A percentile compares a stretch with the other conserved stretches of the same genome.
Conservation (phyloP, 192 early-diverging fungal genomes). For the Cetraspora pellucida region DNA sequence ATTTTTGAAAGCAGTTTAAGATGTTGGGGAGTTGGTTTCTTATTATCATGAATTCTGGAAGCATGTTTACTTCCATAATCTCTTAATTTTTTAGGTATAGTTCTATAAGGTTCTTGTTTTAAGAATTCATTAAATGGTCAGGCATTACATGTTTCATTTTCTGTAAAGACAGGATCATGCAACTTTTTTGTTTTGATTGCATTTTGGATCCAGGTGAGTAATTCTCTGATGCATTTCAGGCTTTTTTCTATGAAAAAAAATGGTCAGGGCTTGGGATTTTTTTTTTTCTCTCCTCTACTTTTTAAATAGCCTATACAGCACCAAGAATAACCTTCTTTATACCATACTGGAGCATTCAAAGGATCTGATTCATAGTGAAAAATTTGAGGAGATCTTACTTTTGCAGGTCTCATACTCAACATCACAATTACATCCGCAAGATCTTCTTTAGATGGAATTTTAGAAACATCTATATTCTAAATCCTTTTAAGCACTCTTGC, state of each 20-base stretch:
- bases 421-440: constrained; percentile 25
- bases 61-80: too few species aligned
- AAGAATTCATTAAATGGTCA: too few species aligned
- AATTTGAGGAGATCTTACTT: constrained; percentile 17
- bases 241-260: constrained; percentile 8
- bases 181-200: background rate
- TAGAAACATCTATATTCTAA: constrained; percentile 20
- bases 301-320: constrained; percentile 26
- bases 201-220: constrained; percentile 11
- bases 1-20: too few species aligned
- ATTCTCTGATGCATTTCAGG: background rate
- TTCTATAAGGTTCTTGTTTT: too few species aligned
- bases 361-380: constrained; percentile 18
- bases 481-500: constrained; percentile 1
- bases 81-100: too few species aligned
- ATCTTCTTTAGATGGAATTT: constrained; percentile 8
- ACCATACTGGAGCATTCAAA: constrained; percentile 18
- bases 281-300: constrained; percentile 26
- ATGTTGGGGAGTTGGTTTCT: too few species aligned
- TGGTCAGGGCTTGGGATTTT: constrained; percentile 2
- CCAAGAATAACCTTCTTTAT: constrained; percentile 28
- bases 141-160: too few species aligned
- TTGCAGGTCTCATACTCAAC: constrained; percentile 27
- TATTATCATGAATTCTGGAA: too few species aligned
- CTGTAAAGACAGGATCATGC: too few species aligned